Base-by-base conservation (phyloP, 1,284 basidiomycete species). In the Fomitiporia mediterranea region DNA sequence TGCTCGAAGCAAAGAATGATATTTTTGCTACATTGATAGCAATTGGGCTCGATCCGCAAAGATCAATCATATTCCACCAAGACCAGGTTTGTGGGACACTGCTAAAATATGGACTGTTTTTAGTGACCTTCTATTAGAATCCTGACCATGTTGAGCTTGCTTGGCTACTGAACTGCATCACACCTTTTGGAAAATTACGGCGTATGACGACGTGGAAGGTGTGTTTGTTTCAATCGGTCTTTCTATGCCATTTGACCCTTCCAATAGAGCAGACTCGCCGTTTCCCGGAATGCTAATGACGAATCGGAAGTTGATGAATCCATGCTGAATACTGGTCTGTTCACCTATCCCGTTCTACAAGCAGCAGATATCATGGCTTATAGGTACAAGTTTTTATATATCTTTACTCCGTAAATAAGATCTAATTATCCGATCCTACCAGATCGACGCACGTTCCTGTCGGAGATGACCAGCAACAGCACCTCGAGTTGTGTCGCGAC, bases 121-220 rank as follows among this genome's bases (percentile, higher is more conserved):
- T 25, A 8, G 37, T 47, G 27, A 43, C 43, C 42, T 34, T 23
- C 47, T 46, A 32, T 6, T 58, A 96, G 86, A 92, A 96, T 55
- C 81, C 78, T 30, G 78, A 89, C 61, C 95, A 98, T 66, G 79
- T 86, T 0, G 93, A 98, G 65, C 74, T 98, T n/a, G 86, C 88
- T 1, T 98, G 95, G 95, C 83, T 94, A 56, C 70, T 98, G 52
- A 91, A 84, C 62, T 96, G 94, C 63, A 72, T 94, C 38, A 87
- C 91, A 0, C 83, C 91, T 0, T 79, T 96, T 43, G 93, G 94
- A 5, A 85, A 84, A 63, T 72, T 98, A 8, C 80, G 84, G 37
- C 75, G 94, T 39, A 96, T 97, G 94, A 97, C 94, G 1, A 95
- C 93, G 0, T 98, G 94, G 94, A 98, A 96, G 80, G 91, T 87